Evolutionary conservation across 441 rosid species (phyloP).

Genomic region (Arabidopsis lyrata): DNA sequence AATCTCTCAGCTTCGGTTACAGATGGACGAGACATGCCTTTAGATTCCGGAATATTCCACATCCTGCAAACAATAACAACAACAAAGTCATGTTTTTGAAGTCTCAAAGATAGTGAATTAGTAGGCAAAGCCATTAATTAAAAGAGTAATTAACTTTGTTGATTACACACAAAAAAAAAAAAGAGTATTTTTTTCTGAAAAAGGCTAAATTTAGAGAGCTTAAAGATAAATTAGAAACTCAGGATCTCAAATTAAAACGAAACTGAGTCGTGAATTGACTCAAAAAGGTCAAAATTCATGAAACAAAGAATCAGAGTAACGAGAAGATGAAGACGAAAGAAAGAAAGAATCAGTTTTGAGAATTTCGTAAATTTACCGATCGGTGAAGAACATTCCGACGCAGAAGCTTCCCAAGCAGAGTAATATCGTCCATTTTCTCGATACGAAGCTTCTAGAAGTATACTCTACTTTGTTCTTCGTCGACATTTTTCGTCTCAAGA

Average conservation of each 20-base stretch:
- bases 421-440: slow-evolving; percentile 72
- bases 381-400: slow-evolving; percentile 87
- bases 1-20: slow-evolving; percentile 76
- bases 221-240: too few species aligned
- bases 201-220: too few species aligned
- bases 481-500: slow-evolving; percentile 14
- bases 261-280: too few species aligned
- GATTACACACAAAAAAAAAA: neutral
- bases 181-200: too few species aligned
- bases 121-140: neutral
- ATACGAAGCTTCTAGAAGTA: slow-evolving; percentile 54
- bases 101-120: neutral
- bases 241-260: too few species aligned
- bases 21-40: slow-evolving; percentile 62
- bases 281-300: neutral
- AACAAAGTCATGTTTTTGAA: slow-evolving; percentile 3
- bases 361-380: slow-evolving; percentile 54
- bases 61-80: slow-evolving; percentile 53
- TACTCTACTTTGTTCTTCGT: slow-evolving; percentile 54
- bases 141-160: neutral
- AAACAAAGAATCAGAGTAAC: neutral
- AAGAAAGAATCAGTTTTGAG: neutral
- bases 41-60: slow-evolving; percentile 74
- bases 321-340: slow-evolving; percentile 8
- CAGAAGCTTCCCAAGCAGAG: slow-evolving; percentile 86